Evolutionary conservation across 352 stramenopile genomes (phyloP).

Genomic region (Phytophthora citrophthora): DNA sequence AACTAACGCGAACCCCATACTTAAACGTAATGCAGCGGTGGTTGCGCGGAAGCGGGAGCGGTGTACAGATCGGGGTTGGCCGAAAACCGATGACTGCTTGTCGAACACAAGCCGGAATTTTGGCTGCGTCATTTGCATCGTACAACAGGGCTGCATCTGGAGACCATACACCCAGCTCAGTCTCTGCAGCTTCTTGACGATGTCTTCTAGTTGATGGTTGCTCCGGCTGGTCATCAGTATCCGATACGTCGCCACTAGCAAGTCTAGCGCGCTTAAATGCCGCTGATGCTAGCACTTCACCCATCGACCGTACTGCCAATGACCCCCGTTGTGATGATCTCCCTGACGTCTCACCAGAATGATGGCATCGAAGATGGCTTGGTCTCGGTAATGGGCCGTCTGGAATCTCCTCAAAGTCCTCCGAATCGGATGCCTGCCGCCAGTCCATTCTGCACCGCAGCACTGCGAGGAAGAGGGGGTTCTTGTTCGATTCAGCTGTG

Average conservation of each 20-base stretch:
- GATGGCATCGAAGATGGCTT: neutral
- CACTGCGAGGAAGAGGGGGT: neutral
- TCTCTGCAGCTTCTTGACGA: no score
- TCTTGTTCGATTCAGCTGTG: neutral
- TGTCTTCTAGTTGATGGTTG: no score
- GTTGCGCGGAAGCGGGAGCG: no score
- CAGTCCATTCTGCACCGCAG: no score
- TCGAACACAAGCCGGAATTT: neutral
- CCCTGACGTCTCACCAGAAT: no score
- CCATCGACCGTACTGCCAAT: no score
- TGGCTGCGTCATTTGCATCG: neutral
- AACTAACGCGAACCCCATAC: no score
- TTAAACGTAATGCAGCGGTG: no score
- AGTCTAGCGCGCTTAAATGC: neutral
- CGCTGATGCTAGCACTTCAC: no score
- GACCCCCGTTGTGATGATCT: no score
- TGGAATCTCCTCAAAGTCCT: neutral
- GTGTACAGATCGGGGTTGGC: neutral
- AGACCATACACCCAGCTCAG: neutral
- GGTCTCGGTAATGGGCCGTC: neutral
- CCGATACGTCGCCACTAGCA: neutral
- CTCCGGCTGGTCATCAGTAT: neutral
- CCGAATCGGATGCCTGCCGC: neutral
- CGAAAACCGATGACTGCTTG: neutral
- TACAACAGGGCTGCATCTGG: neutral